These are phyloP conservation scores for Thymus quinquecostatus DNA, from an alignment of 257 asterid genomes.

Conservation along the genomic window DNA sequence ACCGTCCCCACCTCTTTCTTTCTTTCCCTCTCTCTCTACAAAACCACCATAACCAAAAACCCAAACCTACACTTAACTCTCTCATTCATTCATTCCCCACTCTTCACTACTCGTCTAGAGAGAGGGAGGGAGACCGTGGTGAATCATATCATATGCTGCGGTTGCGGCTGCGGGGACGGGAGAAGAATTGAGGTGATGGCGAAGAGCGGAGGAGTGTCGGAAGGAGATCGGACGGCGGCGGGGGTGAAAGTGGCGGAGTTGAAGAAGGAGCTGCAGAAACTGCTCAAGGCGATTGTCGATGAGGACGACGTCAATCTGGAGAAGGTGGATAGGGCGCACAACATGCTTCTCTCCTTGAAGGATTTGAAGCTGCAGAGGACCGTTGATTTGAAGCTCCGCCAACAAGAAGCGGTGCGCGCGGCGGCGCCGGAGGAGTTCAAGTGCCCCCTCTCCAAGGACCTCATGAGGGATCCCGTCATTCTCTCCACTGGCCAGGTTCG, in stretches of 20 bases:
- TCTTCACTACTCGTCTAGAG: constrained; percentile 33
- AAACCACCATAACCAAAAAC: not conserved
- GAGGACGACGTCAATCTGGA: constrained; percentile 64
- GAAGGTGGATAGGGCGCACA: constrained; percentile 66
- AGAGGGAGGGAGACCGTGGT: not conserved
- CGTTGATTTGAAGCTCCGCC: constrained; percentile 35
- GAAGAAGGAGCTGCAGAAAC: constrained; percentile 69
- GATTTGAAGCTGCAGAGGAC: constrained; percentile 58
- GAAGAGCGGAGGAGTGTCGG: constrained; percentile 72
- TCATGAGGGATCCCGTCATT: constrained; percentile 93
- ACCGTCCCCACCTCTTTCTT: constrained; percentile 28
- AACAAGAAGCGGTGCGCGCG: constrained; percentile 30
- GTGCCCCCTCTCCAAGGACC: constrained; percentile 83
- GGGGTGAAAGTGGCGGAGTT: constrained; percentile 56
- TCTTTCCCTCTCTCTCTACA: not conserved
- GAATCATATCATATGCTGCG: constrained; percentile 20
- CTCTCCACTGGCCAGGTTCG: constrained; percentile 82
- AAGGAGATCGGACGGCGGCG: constrained; percentile 53
- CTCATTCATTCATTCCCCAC: constrained; percentile 42
- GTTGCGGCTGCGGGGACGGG: too few relatives aligned
- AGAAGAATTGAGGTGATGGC: constrained; percentile 56
- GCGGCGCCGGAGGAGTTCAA: constrained; percentile 77
- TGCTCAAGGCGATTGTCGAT: constrained; percentile 62
- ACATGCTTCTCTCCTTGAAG: constrained; percentile 53
- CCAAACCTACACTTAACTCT: constrained; percentile 13